A percentile compares a stretch with the other conserved stretches of the same genome.
Evolutionary conservation across 2,329 filamentous ascomycete genomes (phyloP).

Genomic region (Stagonosporopsis cucurbitacearum): DNA sequence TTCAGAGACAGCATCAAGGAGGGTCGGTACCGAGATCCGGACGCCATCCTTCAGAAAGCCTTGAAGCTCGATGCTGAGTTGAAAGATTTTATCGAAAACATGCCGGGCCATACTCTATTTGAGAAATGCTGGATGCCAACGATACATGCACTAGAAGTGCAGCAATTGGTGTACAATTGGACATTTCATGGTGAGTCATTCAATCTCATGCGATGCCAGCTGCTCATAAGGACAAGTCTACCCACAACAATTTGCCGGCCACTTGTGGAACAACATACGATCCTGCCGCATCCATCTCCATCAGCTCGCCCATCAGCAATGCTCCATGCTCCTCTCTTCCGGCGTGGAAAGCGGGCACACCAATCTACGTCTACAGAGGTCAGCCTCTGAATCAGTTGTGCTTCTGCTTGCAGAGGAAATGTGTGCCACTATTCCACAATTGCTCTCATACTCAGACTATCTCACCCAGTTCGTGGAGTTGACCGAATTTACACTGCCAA

Average conservation of each 20-base stretch:
- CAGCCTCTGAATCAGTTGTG: slow-evolving; percentile 21
- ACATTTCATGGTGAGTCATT: slow-evolving; percentile 26
- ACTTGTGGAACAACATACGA: slow-evolving; percentile 37
- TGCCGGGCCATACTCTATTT: slow-evolving; percentile 24
- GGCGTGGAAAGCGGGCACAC: neutral
- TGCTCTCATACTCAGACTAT: slow-evolving; percentile 21
- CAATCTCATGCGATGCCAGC: neutral
- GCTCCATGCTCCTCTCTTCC: slow-evolving; percentile 8
- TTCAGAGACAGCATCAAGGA: slow-evolving; percentile 23
- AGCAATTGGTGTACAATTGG: slow-evolving; percentile 26
- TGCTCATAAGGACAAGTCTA: slow-evolving; percentile 22
- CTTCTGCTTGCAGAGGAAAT: slow-evolving; percentile 28
- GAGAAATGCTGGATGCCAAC: slow-evolving; percentile 14
- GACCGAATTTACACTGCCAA: slow-evolving; percentile 3
- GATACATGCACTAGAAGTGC: slow-evolving; percentile 5
- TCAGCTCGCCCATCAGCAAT: slow-evolving; percentile 30
- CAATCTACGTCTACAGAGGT: slow-evolving; percentile 10
- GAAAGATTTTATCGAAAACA: slow-evolving; percentile 19
- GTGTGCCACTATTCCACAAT: slow-evolving; percentile 33
- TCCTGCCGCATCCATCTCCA: slow-evolving; percentile 34
- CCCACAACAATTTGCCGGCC: slow-evolving; percentile 28
- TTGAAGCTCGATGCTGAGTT: slow-evolving; percentile 25
- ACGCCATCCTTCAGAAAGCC: slow-evolving; percentile 20
- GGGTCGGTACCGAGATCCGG: neutral
- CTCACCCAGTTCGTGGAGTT: slow-evolving; percentile 1